Percentiles rank a stretch among this genome's conserved stretches.
Conservation (phyloP, 2,329 filamentous ascomycete species). For the Trichoderma sp. region DNA sequence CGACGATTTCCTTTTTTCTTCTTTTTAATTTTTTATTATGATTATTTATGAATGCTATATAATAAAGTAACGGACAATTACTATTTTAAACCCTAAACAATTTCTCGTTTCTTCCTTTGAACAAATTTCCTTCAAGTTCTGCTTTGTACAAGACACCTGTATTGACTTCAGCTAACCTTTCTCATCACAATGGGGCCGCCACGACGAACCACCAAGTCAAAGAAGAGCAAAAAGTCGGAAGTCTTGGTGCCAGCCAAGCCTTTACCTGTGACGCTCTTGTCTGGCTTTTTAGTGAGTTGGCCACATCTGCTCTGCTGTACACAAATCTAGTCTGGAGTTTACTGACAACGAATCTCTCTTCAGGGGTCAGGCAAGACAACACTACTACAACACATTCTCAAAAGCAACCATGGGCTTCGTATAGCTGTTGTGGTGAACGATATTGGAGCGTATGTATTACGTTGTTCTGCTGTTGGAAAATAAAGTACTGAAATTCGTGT, state of each 20-base stretch:
- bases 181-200: neutral
- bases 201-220: neutral
- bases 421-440: conserved; percentile 75
- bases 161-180: no score
- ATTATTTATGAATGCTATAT: neutral
- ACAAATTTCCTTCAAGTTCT: neutral
- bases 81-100: neutral
- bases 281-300: conserved; percentile 33
- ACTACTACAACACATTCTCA: conserved; percentile 65
- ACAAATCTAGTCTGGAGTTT: neutral
- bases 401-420: conserved; percentile 62
- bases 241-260: conserved; percentile 22
- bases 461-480: neutral
- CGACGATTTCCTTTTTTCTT: neutral
- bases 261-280: conserved; percentile 36
- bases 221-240: neutral
- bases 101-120: neutral
- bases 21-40: neutral
- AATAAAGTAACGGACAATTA: neutral
- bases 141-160: neutral
- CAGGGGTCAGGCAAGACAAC: conserved; percentile 71
- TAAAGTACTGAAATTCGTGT: neutral
- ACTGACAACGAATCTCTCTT: neutral
- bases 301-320: neutral
- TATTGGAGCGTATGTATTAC: conserved; percentile 53